phyloP scores from a whole-genome alignment of 208 protist species.

The Wallacemonas sp. region DNA sequence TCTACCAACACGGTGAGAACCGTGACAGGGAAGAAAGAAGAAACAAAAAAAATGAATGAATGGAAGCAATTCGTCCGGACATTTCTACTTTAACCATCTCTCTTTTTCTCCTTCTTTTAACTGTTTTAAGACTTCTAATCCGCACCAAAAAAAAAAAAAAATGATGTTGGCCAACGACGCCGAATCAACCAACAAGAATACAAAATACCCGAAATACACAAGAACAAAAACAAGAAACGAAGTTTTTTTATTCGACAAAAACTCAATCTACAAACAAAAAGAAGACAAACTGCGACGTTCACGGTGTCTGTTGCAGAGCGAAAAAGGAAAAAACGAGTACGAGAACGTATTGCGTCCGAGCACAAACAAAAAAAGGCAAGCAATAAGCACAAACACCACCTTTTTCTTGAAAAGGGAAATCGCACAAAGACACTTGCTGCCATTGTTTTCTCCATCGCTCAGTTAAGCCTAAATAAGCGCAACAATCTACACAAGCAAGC shows the following conservation, averaged over 20 bases:
- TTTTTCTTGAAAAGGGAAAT: slow-evolving; percentile 21
- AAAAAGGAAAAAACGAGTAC: neutral
- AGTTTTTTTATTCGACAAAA: too few species aligned
- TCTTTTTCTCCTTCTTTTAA: slow-evolving; percentile 12
- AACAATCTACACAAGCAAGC: slow-evolving; percentile 6
- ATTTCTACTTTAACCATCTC: slow-evolving; percentile 4
- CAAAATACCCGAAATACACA: too few species aligned
- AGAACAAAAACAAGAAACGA: too few species aligned
- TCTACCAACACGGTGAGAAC: neutral
- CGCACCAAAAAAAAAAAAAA: slow-evolving; percentile 21
- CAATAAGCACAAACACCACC: slow-evolving; percentile 7
- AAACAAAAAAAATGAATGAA: slow-evolving; percentile 13
- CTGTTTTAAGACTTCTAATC: neutral
- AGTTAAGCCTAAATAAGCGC: slow-evolving; percentile 17
- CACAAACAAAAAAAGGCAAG: neutral
- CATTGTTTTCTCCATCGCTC: slow-evolving; percentile 7
- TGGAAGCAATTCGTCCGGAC: neutral
- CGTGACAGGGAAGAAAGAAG: slow-evolving; percentile 21
- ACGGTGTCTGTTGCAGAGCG: neutral
- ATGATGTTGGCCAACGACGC: neutral
- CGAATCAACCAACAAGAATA: too few species aligned
- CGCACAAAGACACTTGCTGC: neutral
- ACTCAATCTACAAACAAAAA: too few species aligned
- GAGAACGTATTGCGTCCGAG: slow-evolving; percentile 3
- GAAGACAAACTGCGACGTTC: neutral